Base-by-base conservation (phyloP, 2,329 filamentous ascomycete genomes). In the Fonsecaea pedrosoi region DNA sequence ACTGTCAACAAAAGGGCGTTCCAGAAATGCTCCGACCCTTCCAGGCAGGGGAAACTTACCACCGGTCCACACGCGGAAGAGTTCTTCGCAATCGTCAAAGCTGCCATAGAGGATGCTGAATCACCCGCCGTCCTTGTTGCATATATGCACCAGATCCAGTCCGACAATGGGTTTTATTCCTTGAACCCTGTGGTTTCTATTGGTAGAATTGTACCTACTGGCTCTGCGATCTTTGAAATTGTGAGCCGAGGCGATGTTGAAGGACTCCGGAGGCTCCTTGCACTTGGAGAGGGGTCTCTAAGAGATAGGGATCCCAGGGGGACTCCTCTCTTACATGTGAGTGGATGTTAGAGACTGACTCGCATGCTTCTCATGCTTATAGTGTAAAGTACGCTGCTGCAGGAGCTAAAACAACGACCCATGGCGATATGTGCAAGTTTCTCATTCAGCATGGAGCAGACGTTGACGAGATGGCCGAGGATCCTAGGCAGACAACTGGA, bases 101-200 rank as follows among this genome's bases (percentile, higher is more conserved):
- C 34, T 15, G n/a, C 34, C 21, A 34, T 55, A 4, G 53, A 55
- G 6, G 30, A 55, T 15, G 4, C 4, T 34, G 2, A 55, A 34
- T 55, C 53, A 25, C 53, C 53, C 2, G 53, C 53, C n/a, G 25
- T 55, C 7, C 53, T 55, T 15, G 53, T 55, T 55, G 53, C 53
- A 6, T 37, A 55, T 21, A 30, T 55, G 30, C 53, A 30, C 7
- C 53, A 55, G n/a, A 15, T 55, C 25, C 34, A 30, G 12, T 55
- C 10, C 5, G 30, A 21, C 2, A 32, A 35, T 25, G 53, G 53
- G 8, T 55, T 34, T 37, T 55, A 25, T n/a, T 55, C 34, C 15
- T 4, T 55, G 53, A 12, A 35, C 21, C 53, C 53, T 15, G 53
- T 55, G 4, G 35, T 55, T 37, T 37, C 6, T 13, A 25, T 55